Percentiles rank a stretch among this genome's conserved stretches.
phyloP scores from a whole-genome alignment of 768 basidiomycete species.

The Rhodotorula babjevae region DNA sequence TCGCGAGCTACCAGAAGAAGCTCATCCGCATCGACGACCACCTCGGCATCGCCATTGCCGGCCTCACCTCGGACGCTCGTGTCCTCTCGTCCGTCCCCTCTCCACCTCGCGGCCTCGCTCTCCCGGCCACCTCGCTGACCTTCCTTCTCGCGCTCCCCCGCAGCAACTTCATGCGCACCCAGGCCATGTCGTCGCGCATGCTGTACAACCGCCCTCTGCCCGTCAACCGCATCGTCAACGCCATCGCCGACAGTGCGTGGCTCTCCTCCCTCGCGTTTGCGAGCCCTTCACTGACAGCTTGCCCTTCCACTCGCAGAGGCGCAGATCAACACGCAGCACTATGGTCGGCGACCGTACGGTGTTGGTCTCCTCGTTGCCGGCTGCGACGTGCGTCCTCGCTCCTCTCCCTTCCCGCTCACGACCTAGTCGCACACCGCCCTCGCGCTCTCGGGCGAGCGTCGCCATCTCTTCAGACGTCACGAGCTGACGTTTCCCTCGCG shows the following conservation, averaged over 20 bases:
- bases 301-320: constrained; percentile 73
- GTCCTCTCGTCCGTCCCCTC: constrained; percentile 67
- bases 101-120: constrained; percentile 24
- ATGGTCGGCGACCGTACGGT: constrained; percentile 93
- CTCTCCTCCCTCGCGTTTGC: too few species aligned
- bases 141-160: not conserved
- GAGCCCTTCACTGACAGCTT: too few species aligned
- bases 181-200: constrained; percentile 94
- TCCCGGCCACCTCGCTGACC: not conserved
- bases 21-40: constrained; percentile 99
- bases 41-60: constrained; percentile 98
- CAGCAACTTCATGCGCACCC: constrained; percentile 99
- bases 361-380: constrained; percentile 98
- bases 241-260: constrained; percentile 80
- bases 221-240: constrained; percentile 83
- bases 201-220: constrained; percentile 90
- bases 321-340: constrained; percentile 97
- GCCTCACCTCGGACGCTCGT: constrained; percentile 95
- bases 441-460: too few species aligned
- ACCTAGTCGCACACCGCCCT: not conserved
- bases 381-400: constrained; percentile 57
- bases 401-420: too few species aligned
- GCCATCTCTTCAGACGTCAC: not conserved
- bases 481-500: not conserved
- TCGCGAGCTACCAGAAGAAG: constrained; percentile 99